Conservation (phyloP, 345 rosid species). For the Pistacia vera region DNA sequence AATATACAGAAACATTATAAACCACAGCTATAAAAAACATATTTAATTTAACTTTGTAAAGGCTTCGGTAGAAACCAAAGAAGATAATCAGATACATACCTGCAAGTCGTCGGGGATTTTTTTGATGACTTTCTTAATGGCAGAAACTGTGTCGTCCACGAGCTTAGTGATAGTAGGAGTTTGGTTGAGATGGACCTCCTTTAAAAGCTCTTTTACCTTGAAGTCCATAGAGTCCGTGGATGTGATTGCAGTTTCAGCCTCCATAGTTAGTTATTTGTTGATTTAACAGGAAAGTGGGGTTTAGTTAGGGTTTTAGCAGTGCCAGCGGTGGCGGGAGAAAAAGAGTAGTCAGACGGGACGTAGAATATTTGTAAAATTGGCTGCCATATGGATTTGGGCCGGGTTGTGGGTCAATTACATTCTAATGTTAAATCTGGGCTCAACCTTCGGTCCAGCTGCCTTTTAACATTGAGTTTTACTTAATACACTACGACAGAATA, state of each 20-base stretch:
- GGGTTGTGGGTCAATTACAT: neutral
- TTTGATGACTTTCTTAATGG: slow-evolving; percentile 42
- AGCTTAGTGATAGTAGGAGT: slow-evolving; percentile 46
- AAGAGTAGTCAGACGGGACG: neutral
- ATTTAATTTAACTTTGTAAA: neutral
- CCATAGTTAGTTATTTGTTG: slow-evolving; percentile 20
- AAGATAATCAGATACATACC: slow-evolving; percentile 27
- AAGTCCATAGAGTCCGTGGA: slow-evolving; percentile 37
- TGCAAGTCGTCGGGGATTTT: slow-evolving; percentile 49
- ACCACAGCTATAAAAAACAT: neutral
- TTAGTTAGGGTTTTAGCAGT: slow-evolving; percentile 16
- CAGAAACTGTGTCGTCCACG: slow-evolving; percentile 53
- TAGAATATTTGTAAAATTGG: neutral
- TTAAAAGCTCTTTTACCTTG: slow-evolving; percentile 52
- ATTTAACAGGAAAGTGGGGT: neutral
- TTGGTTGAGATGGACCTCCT: slow-evolving; percentile 52
- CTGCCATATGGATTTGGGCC: neutral
- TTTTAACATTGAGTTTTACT: too few species aligned
- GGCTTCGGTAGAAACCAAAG: neutral
- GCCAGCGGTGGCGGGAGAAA: slow-evolving; percentile 14
- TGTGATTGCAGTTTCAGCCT: neutral
- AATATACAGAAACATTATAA: neutral
- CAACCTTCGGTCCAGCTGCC: neutral
- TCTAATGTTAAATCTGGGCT: neutral
- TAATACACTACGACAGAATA: too few species aligned